These are phyloP conservation scores for Cantharellus anzutake DNA, from an alignment of 768 basidiomycete genomes.

Conservation along the genomic window DNA sequence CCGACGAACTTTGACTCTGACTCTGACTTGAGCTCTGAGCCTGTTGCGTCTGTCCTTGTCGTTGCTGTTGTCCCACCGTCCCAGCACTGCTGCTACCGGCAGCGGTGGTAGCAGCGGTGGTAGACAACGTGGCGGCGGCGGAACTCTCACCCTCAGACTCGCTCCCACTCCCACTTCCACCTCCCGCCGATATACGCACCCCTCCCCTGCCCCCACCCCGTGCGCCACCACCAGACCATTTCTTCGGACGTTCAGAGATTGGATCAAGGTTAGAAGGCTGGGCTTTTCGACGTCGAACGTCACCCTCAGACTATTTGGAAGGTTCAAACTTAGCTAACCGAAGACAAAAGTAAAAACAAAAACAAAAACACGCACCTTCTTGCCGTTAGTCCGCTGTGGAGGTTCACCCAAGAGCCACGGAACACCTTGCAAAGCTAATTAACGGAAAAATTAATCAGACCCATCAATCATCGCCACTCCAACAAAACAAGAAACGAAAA, in stretches of 20 bases:
- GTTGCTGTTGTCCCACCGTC: too few relatives aligned
- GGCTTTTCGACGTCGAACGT: background rate
- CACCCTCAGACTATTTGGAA: background rate
- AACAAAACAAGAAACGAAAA: background rate
- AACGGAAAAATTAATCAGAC: background rate
- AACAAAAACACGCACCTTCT: background rate
- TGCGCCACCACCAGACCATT: background rate
- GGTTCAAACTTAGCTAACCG: background rate
- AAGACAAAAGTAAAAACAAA: background rate
- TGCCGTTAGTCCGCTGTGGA: conserved; percentile 33
- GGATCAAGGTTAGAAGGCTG: conserved; percentile 37
- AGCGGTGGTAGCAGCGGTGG: too few relatives aligned
- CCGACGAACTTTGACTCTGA: too few relatives aligned
- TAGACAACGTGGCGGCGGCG: too few relatives aligned
- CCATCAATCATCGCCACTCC: background rate
- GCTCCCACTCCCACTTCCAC: conserved; percentile 1
- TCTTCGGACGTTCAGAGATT: conserved; percentile 46
- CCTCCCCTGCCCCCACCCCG: background rate
- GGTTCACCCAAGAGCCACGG: conserved; percentile 56
- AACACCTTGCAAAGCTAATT: conserved; percentile 51
- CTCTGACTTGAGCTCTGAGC: too few relatives aligned
- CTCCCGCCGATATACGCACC: background rate
- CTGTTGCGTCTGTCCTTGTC: too few relatives aligned
- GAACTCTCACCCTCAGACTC: background rate
- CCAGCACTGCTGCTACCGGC: too few relatives aligned